Base-by-base conservation (phyloP, 495 filamentous ascomycete genomes). In the Entonaema liquescens region DNA sequence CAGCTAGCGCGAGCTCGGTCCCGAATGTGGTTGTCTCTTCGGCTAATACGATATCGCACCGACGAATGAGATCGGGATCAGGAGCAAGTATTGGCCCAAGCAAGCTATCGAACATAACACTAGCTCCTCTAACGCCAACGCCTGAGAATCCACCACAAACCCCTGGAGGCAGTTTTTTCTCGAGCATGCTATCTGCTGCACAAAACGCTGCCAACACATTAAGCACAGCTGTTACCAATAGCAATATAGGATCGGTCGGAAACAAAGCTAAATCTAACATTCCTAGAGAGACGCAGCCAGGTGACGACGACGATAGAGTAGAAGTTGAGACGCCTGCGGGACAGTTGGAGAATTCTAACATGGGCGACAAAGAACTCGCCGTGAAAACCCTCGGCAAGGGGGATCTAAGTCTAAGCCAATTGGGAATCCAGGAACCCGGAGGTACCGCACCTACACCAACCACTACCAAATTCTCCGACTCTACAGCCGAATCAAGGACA, bases 161-260 rank as follows among this genome's bases (percentile, higher is more conserved):
- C 8, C 82, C 82, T 8, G 80, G 72, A 58, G 71, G 82, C 49
- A 93, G 94, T 0, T 99, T 99, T 79, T 99, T 99, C 78, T 95
- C 93, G 6, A 92, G 90, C 15, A 91, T 98, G 75, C 92, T 99
- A 72, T 93, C 93, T 31, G 95, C 90, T 29, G 94, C 95, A 15
- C 95, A 98, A 75, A 98, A 92, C 80, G 95, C 96, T 40, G 95
- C 95, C n/a, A 93, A 87, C 70, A 89, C 89, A 2, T 74, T 99
- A 4, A 94, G 87, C 70, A 97, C 88, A 74, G 94, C 86, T 53
- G 92, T 98, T 28, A 77, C 88, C 11, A 93, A 93, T 67, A 86
- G 85, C 2, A 83, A 81, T 36, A 70, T 84, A 12, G 75, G 74
- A 38, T 75, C 77, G 29, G 66, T 74, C 42, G 72, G 79, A 59